Conservation (phyloP, 495 filamentous ascomycete genomes). For the Immersiella caudata region DNA sequence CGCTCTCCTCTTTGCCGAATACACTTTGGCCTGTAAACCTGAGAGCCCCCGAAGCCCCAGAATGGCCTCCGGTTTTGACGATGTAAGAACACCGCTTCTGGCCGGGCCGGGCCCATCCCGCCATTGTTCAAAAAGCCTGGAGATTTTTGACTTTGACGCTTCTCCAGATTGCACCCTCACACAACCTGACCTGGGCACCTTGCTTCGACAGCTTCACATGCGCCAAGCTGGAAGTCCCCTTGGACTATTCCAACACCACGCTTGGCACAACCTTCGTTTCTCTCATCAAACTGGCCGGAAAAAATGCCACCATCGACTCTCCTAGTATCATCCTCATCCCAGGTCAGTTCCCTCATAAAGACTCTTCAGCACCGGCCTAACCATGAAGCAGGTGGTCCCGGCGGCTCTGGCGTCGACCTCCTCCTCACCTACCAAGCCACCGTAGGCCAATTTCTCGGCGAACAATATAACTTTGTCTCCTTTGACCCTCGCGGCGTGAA, state of each 20-base stretch:
- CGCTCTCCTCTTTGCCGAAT: background rate
- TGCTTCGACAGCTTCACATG: slow-evolving; percentile 14
- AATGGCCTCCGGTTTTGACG: background rate
- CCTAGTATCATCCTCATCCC: slow-evolving; percentile 14
- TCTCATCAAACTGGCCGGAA: slow-evolving; percentile 6
- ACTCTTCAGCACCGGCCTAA: background rate
- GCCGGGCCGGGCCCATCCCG: too few species aligned
- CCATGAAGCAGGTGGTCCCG: slow-evolving; percentile 3
- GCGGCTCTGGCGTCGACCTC: slow-evolving; percentile 8
- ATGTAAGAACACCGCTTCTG: background rate
- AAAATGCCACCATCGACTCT: slow-evolving; percentile 6
- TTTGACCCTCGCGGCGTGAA: slow-evolving; percentile 15
- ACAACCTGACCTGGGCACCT: slow-evolving; percentile 10
- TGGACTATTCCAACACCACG: slow-evolving; percentile 1
- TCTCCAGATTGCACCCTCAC: slow-evolving; percentile 4
- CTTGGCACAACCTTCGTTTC: slow-evolving; percentile 9
- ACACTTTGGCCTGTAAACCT: background rate
- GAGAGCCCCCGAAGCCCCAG: background rate
- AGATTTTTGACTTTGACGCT: background rate
- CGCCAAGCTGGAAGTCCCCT: slow-evolving; percentile 1
- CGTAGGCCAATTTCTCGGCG: background rate
- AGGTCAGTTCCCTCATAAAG: background rate
- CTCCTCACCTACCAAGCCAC: background rate
- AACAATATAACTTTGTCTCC: slow-evolving; percentile 16
- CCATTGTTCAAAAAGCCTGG: too few species aligned